phyloP scores from a whole-genome alignment of 2,329 filamentous ascomycete genomes.

The Xylariaceae sp. region DNA sequence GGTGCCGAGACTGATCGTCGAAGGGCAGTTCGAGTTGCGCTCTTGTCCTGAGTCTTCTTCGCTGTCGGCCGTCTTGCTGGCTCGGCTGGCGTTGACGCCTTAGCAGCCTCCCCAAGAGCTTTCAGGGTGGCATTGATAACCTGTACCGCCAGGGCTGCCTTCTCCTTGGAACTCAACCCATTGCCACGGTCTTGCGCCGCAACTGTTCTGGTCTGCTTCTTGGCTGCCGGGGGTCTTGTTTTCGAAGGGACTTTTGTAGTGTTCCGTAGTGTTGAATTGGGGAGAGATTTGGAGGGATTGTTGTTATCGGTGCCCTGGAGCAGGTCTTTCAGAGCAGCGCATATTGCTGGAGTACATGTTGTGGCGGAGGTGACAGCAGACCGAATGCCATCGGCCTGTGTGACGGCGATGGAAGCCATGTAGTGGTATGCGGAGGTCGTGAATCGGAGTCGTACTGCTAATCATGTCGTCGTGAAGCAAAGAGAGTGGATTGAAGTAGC shows the following conservation, averaged over 20 bases:
- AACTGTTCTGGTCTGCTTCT: conserved; percentile 11
- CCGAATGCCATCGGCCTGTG: conserved; percentile 48
- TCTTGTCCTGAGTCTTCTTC: conserved; percentile 36
- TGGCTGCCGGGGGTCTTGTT: conserved; percentile 16
- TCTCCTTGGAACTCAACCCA: conserved; percentile 54
- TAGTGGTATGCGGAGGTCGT: conserved; percentile 14
- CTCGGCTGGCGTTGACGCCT: conserved; percentile 36
- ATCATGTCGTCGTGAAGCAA: conserved; percentile 28
- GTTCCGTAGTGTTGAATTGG: conserved; percentile 31
- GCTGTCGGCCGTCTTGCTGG: conserved; percentile 29
- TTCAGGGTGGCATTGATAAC: conserved; percentile 69
- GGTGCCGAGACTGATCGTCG: conserved; percentile 55
- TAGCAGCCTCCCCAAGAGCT: conserved; percentile 63
- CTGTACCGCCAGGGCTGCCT: conserved; percentile 65
- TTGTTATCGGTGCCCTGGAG: conserved; percentile 31
- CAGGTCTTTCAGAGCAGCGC: conserved; percentile 45
- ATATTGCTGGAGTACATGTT: conserved; percentile 50
- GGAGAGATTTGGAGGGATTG: conserved; percentile 26
- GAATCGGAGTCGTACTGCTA: conserved; percentile 19
- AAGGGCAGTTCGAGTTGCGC: conserved; percentile 39
- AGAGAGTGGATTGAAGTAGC: conserved; percentile 11
- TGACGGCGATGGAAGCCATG: conserved; percentile 42
- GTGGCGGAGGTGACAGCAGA: conserved; percentile 48
- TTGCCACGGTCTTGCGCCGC: conserved; percentile 30
- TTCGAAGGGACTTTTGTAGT: conserved; percentile 21